Evolutionary conservation across 768 basidiomycete genomes (phyloP).

Genomic region (Gloeostereum incarnatum): DNA sequence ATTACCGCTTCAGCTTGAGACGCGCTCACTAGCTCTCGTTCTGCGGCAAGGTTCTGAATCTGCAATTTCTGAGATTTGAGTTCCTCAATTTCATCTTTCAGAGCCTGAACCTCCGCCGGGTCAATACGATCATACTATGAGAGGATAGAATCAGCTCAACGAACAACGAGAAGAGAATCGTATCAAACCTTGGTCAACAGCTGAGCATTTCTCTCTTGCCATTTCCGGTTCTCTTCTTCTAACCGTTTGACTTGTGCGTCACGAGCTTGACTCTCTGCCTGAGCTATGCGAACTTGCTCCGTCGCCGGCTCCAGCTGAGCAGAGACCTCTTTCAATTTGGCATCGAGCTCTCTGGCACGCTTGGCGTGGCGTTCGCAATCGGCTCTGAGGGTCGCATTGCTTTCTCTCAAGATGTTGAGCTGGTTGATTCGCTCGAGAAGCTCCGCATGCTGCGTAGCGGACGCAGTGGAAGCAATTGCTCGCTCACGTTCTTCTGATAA

Average conservation of each 20-base stretch:
- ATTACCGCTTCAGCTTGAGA: slow-evolving; percentile 21
- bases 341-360: slow-evolving; percentile 58
- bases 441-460: slow-evolving; percentile 74
- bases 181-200: slow-evolving; percentile 65
- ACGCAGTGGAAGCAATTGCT: slow-evolving; percentile 59
- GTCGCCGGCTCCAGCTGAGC: slow-evolving; percentile 66
- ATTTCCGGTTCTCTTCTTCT: slow-evolving; percentile 68
- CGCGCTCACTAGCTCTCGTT: slow-evolving; percentile 19
- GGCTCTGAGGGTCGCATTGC: slow-evolving; percentile 76
- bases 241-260: slow-evolving; percentile 58
- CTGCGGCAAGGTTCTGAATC: slow-evolving; percentile 14
- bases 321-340: slow-evolving; percentile 46
- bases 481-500: slow-evolving; percentile 80
- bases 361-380: slow-evolving; percentile 68
- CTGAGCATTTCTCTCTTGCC: slow-evolving; percentile 81
- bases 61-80: slow-evolving; percentile 31
- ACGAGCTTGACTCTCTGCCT: slow-evolving; percentile 69
- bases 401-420: slow-evolving; percentile 78
- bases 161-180: not conserved
- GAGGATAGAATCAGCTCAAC: slow-evolving; percentile 1
- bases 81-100: slow-evolving; percentile 62
- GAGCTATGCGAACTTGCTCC: slow-evolving; percentile 54
- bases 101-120: slow-evolving; percentile 71
- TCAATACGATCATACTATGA: slow-evolving; percentile 80
- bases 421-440: slow-evolving; percentile 83